Conservation (phyloP, 805 yeast species). For the Teunomyces pallodes region DNA sequence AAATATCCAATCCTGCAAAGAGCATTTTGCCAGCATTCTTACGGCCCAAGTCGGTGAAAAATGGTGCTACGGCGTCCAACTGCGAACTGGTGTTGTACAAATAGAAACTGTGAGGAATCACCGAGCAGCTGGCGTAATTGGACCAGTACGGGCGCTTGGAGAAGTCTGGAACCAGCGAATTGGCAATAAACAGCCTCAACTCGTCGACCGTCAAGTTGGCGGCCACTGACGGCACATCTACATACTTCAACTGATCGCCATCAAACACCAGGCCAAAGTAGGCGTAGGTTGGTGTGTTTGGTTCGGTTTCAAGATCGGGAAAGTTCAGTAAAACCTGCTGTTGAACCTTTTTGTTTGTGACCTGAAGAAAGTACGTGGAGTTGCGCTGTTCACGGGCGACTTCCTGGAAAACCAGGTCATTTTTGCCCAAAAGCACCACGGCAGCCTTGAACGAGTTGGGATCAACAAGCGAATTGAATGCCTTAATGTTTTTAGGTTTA, state of each 20-base stretch:
- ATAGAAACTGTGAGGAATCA: neutral
- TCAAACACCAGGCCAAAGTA: neutral
- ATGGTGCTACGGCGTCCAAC: neutral
- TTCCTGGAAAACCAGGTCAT: neutral
- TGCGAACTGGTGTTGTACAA: neutral
- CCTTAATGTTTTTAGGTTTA: neutral
- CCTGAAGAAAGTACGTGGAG: neutral
- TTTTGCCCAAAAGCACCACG: neutral
- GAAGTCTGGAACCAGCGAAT: neutral
- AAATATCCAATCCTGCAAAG: neutral
- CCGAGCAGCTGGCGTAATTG: neutral
- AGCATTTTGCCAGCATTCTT: neutral
- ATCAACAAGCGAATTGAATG: neutral
- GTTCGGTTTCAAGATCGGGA: neutral
- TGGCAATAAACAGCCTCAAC: neutral
- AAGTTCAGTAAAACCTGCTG: neutral
- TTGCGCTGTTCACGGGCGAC: neutral
- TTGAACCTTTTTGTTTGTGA: neutral
- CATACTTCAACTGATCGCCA: neutral
- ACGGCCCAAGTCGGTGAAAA: neutral
- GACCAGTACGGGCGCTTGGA: neutral
- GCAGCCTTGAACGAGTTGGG: neutral
- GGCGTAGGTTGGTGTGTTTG: neutral
- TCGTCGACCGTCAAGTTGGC: neutral
- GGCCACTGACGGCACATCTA: neutral